Percentiles rank a stretch among this genome's conserved stretches.
These are phyloP conservation scores for Euphorbia corollata DNA, from an alignment of 441 rosid genomes.

Conservation along the genomic window DNA sequence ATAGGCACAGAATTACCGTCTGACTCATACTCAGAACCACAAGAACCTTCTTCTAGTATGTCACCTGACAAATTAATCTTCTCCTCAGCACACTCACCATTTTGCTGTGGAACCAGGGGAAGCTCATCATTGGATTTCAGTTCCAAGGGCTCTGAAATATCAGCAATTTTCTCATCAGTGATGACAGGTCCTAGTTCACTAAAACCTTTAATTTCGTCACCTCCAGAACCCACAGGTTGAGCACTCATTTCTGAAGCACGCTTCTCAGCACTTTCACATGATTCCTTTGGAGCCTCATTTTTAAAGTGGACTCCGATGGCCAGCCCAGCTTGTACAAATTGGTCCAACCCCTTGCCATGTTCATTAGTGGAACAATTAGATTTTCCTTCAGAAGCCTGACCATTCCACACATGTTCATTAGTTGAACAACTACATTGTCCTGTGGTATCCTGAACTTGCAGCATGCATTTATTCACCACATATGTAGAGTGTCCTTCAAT, in stretches of 20 bases:
- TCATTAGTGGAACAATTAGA: slow-evolving; percentile 27
- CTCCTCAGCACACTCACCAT: slow-evolving; percentile 45
- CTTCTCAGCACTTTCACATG: slow-evolving; percentile 18
- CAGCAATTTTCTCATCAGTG: slow-evolving; percentile 27
- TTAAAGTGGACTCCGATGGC: slow-evolving; percentile 20
- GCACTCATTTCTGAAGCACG: slow-evolving; percentile 21
- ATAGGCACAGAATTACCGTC: slow-evolving; percentile 35
- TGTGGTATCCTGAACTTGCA: slow-evolving; percentile 20
- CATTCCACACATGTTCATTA: slow-evolving; percentile 18
- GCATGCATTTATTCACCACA: slow-evolving; percentile 22
- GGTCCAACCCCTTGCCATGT: slow-evolving; percentile 20
- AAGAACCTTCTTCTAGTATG: slow-evolving; percentile 38
- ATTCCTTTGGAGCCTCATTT: slow-evolving; percentile 25
- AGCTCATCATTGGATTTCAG: slow-evolving; percentile 23
- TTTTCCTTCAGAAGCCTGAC: slow-evolving; percentile 21
- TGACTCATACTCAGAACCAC: slow-evolving; percentile 43
- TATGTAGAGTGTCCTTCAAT: slow-evolving; percentile 22
- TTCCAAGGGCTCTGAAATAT: slow-evolving; percentile 23
- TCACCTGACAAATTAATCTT: slow-evolving; percentile 49
- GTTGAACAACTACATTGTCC: slow-evolving; percentile 25
- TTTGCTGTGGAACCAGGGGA: slow-evolving; percentile 29
- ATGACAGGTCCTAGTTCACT: slow-evolving; percentile 25
- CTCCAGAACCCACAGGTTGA: slow-evolving; percentile 24
- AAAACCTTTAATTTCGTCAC: slow-evolving; percentile 24
- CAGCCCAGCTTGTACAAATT: slow-evolving; percentile 16